Base-by-base conservation (phyloP, 208 protist genomes). In the Porcisia deanei region DNA sequence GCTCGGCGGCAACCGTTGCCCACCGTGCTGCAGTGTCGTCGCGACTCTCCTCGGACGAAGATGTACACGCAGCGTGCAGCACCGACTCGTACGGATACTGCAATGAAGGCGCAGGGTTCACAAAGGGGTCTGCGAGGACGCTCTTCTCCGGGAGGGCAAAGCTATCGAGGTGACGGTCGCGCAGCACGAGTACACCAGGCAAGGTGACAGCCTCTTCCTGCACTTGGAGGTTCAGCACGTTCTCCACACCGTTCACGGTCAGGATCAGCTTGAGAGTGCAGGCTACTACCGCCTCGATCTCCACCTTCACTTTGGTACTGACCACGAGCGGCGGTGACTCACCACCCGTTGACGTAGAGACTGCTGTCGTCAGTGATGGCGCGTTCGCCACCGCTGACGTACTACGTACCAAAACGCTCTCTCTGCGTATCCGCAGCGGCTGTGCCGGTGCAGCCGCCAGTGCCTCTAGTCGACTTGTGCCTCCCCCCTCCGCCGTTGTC, bases 141-240 rank as follows among this genome's bases (percentile, higher is more conserved):
- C 80, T 61, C 22, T 58, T 59, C 20, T 63, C 66, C 0, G 87
- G 81, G 22, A 95, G 65, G 14, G 70, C 25, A 30, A 94, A 85
- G 63, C 60, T 80, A 64, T 73, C 66, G 8, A 91, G 91, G 65
- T 80, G 60, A 2, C 81, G 77, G 60, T 94, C 89, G 8, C 90
- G 78, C 47, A 81, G 85, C 71, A 97, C 89, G 41, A 97, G 80
- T n/a, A 95, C 84, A 55, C 93, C 93, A 1, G 93, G 93, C 74
- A 91, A 80, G 34, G 37, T 63, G 10, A 65, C 41, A 39, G 20
- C 61, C 39, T 85, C 82, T 30, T 92, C 90, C 16, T 77, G 3
- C 12, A 95, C 85, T 57, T 86, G 76, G 66, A 95, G 68, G 41
- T 81, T 57, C 71, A 97, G 25, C 60, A 94, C 79, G 64, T 75